Conservation (phyloP, 768 basidiomycete genomes). For the Myochromella boudieri region DNA sequence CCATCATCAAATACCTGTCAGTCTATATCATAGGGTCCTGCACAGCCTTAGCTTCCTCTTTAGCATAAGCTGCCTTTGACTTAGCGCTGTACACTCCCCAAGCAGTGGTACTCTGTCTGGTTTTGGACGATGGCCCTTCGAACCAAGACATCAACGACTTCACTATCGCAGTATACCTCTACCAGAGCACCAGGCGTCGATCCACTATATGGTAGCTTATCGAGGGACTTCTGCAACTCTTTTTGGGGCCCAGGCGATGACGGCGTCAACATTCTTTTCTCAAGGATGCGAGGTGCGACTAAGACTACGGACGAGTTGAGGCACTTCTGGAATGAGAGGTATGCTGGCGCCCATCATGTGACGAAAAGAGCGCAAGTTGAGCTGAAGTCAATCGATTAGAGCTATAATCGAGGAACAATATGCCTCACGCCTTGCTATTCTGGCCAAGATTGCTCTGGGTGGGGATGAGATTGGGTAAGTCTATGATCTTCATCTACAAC, state of each 20-base stretch:
- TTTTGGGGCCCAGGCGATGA: conserved; percentile 91
- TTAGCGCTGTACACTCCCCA: no score
- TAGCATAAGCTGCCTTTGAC: no score
- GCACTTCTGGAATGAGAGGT: conserved; percentile 94
- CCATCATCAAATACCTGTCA: no score
- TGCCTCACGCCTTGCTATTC: conserved; percentile 72
- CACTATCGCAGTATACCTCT: conserved; percentile 62
- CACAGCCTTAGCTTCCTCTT: no score
- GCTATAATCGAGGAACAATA: conserved; percentile 93
- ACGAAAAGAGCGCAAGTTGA: background rate
- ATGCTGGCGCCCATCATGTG: conserved; percentile 22
- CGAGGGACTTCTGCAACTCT: conserved; percentile 87
- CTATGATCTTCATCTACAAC: background rate
- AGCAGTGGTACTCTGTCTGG: no score
- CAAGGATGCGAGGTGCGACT: conserved; percentile 80
- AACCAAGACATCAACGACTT: conserved; percentile 71
- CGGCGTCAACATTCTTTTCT: conserved; percentile 86
- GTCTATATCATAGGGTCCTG: no score
- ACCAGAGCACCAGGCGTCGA: conserved; percentile 46
- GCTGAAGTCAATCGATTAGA: conserved; percentile 38
- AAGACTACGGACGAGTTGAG: conserved; percentile 88
- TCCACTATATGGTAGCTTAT: conserved; percentile 39
- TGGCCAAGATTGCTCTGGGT: conserved; percentile 78
- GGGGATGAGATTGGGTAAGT: conserved; percentile 91
- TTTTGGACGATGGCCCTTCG: conserved; percentile 74